These are phyloP conservation scores for Eucalyptus regnans DNA, from an alignment of 345 rosid species.

Conservation along the genomic window DNA sequence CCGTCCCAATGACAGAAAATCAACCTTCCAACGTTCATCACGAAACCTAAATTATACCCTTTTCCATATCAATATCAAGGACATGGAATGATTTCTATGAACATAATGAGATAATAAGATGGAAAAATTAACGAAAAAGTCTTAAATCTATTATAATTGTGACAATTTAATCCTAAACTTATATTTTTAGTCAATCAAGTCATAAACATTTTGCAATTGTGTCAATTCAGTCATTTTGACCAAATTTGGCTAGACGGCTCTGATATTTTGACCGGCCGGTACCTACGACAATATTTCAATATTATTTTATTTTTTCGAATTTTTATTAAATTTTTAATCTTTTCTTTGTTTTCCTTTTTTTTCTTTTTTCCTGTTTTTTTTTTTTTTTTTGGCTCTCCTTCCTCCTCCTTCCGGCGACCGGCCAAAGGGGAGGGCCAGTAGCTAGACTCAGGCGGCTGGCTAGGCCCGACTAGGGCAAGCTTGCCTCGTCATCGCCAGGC, in stretches of 20 bases:
- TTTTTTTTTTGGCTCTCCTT: fast-evolving
- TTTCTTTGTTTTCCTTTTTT: too few species aligned
- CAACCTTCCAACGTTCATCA: neutral
- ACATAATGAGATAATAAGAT: neutral
- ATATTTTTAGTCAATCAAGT: too few species aligned
- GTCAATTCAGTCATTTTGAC: too few species aligned
- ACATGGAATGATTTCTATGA: neutral
- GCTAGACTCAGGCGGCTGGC: fast-evolving
- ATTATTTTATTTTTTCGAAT: too few species aligned
- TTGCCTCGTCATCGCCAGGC: too few species aligned
- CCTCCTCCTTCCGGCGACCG: fast-evolving
- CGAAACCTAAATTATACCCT: neutral
- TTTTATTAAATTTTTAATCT: too few species aligned
- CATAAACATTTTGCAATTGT: too few species aligned
- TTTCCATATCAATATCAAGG: neutral
- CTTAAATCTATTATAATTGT: fast-evolving
- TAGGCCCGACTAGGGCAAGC: too few species aligned
- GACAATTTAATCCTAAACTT: fast-evolving
- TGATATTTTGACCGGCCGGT: fast-evolving
- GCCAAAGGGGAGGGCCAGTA: fast-evolving
- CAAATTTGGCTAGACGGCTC: fast-evolving
- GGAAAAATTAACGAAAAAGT: too few species aligned
- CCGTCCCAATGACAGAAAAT: neutral
- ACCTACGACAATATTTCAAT: too few species aligned
- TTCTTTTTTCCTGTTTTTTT: too few species aligned